A percentile compares a stretch with the other conserved stretches of the same genome.
These are phyloP conservation scores for Candida tammaniensis DNA, from an alignment of 805 yeast genomes.

Conservation along the genomic window DNA sequence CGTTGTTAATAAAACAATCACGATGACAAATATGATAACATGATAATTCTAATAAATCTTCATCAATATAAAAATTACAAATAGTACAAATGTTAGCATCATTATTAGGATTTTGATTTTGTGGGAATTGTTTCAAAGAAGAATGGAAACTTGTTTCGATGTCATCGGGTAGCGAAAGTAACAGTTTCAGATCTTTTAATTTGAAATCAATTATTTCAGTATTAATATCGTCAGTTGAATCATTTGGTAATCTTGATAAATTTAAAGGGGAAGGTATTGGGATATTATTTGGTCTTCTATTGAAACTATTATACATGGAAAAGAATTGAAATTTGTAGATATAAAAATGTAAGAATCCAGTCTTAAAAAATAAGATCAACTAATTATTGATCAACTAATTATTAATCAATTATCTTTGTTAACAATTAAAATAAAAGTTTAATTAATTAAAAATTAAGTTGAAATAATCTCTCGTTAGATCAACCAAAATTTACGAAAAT, in stretches of 20 bases:
- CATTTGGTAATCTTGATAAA: slow-evolving; percentile 6
- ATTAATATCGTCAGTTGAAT: slow-evolving; percentile 4
- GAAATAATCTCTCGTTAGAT: no score
- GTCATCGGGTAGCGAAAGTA: neutral
- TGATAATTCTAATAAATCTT: slow-evolving; percentile 16
- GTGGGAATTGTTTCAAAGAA: neutral
- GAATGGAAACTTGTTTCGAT: slow-evolving; percentile 1
- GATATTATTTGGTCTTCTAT: slow-evolving; percentile 2
- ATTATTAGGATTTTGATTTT: no score
- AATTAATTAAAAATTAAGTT: no score
- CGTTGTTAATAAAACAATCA: slow-evolving; percentile 20
- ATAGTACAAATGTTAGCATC: slow-evolving; percentile 10
- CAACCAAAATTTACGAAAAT: no score
- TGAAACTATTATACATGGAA: neutral
- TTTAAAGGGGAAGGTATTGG: slow-evolving; percentile 14
- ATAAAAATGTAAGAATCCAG: no score
- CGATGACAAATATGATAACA: slow-evolving; percentile 27
- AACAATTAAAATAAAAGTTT: no score
- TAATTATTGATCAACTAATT: no score
- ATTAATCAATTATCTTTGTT: no score
- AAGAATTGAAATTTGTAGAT: neutral
- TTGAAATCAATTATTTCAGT: slow-evolving; percentile 5
- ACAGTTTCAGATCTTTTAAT: neutral
- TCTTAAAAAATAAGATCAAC: no score
- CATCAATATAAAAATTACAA: slow-evolving; percentile 13